Percentiles rank a stretch among this genome's conserved stretches.
Conservation (phyloP, 805 yeast genomes). For the Yarrowia keelungensis region DNA sequence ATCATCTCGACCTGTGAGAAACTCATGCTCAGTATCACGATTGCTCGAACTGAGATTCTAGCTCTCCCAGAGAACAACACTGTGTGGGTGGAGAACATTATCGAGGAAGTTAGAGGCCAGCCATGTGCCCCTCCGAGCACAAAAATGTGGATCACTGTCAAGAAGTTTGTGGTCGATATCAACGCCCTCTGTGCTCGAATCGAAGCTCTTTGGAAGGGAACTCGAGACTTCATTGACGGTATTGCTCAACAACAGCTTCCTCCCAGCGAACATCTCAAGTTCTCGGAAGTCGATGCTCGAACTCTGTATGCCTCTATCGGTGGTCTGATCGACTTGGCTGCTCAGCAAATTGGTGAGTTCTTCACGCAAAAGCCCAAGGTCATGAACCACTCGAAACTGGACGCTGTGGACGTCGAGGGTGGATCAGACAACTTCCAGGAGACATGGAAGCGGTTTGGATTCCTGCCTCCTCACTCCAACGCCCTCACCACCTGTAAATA, state of each 20-base stretch:
- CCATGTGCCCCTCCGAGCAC: slow-evolving; percentile 25
- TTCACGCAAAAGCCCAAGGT: slow-evolving; percentile 41
- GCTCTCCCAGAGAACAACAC: slow-evolving; percentile 47
- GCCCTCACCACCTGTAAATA: slow-evolving; percentile 65
- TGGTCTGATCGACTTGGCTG: slow-evolving; percentile 51
- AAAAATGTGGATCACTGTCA: slow-evolving; percentile 62
- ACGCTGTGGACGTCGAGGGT: not conserved
- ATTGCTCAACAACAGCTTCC: slow-evolving; percentile 54
- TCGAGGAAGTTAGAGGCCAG: slow-evolving; percentile 39
- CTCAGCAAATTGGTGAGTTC: slow-evolving; percentile 44
- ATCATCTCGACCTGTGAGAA: slow-evolving; percentile 53
- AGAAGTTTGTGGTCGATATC: slow-evolving; percentile 55
- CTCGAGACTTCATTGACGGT: slow-evolving; percentile 62
- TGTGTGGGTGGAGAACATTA: slow-evolving; percentile 43
- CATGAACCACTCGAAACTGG: not conserved
- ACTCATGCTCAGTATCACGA: slow-evolving; percentile 43
- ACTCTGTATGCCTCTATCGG: slow-evolving; percentile 52
- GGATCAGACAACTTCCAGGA: slow-evolving; percentile 16
- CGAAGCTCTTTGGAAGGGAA: slow-evolving; percentile 60
- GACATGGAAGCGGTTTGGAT: slow-evolving; percentile 54
- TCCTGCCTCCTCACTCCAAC: slow-evolving; percentile 70
- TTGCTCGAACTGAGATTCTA: slow-evolving; percentile 42
- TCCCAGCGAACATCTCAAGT: slow-evolving; percentile 51
- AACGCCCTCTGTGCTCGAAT: slow-evolving; percentile 53
- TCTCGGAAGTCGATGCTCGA: slow-evolving; percentile 47